Evolutionary conservation across 116 monocot genomes (phyloP).

Genomic region (Trichopus zeylanicus): DNA sequence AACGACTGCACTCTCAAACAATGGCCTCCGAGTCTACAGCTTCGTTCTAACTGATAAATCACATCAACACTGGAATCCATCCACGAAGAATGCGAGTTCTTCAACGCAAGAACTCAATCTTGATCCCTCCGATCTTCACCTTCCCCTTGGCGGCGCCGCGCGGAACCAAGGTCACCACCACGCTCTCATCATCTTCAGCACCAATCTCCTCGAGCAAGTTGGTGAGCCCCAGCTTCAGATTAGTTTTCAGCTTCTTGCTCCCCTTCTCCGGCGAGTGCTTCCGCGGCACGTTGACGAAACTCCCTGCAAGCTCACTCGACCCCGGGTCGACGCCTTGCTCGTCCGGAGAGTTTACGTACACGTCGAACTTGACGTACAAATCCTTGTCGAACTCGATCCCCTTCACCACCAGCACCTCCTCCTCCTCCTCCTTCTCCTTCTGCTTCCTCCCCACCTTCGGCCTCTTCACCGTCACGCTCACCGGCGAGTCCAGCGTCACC

Average conservation of each 20-base stretch:
- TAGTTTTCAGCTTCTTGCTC: neutral
- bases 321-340: neutral
- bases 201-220: constrained; percentile 9
- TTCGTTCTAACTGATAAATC: too few species aligned
- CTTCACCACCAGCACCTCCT: constrained; percentile 16
- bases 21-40: too few species aligned
- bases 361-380: constrained; percentile 10
- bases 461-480: constrained; percentile 10
- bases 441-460: constrained; percentile 5
- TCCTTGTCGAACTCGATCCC: constrained; percentile 15
- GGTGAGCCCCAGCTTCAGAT: constrained; percentile 3
- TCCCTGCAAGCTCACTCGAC: constrained; percentile 16
- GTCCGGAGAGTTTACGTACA: constrained; percentile 6
- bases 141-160: constrained; percentile 1
- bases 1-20: too few species aligned
- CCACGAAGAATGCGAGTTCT: too few species aligned
- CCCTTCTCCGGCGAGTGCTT: neutral
- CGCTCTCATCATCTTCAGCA: constrained; percentile 2
- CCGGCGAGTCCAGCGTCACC: constrained; percentile 8
- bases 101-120: constrained; percentile 5
- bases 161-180: constrained; percentile 13
- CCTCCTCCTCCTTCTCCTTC: constrained; percentile 11
- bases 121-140: constrained; percentile 6
- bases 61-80: too few species aligned
- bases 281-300: constrained; percentile 19